These are phyloP conservation scores for Crinitomyces ghanaensis DNA, from an alignment of 805 yeast species.

Conservation along the genomic window DNA sequence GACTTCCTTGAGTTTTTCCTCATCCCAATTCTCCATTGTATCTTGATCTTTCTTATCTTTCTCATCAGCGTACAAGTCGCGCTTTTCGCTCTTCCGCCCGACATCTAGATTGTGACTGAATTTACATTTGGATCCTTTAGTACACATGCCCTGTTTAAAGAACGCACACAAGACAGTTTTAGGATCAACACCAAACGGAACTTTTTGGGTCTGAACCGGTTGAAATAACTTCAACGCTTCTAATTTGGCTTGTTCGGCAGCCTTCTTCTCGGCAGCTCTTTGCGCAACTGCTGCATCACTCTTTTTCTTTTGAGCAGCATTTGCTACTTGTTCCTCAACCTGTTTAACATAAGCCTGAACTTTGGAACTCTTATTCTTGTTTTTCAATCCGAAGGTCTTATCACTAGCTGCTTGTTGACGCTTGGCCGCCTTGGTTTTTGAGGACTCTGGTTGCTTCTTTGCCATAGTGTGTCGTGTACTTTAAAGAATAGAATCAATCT, in stretches of 20 bases:
- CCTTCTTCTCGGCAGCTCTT: conserved; percentile 65
- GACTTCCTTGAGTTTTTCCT: conserved; percentile 80
- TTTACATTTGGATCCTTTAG: conserved; percentile 58
- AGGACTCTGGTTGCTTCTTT: conserved; percentile 41
- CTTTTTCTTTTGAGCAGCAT: conserved; percentile 40
- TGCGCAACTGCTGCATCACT: conserved; percentile 66
- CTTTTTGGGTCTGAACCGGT: conserved; percentile 59
- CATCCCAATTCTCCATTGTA: conserved; percentile 96
- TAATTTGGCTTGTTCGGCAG: conserved; percentile 77
- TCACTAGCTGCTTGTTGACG: conserved; percentile 57
- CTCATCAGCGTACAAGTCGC: conserved; percentile 84
- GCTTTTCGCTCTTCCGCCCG: conserved; percentile 83
- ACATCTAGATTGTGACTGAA: conserved; percentile 80
- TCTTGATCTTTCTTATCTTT: conserved; percentile 61
- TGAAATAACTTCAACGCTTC: conserved; percentile 76
- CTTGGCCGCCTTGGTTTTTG: conserved; percentile 47
- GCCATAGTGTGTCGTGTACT: conserved; percentile 3
- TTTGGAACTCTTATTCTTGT: conserved; percentile 86
- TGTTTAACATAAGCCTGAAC: conserved; percentile 67
- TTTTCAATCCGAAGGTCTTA: conserved; percentile 91
- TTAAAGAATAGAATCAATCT: neutral
- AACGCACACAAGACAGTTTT: conserved; percentile 83
- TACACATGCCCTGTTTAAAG: conserved; percentile 79
- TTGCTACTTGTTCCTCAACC: conserved; percentile 51
- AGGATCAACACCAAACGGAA: conserved; percentile 96